phyloP scores from a whole-genome alignment of 2,329 filamentous ascomycete species.

The Helotiales sp. region DNA sequence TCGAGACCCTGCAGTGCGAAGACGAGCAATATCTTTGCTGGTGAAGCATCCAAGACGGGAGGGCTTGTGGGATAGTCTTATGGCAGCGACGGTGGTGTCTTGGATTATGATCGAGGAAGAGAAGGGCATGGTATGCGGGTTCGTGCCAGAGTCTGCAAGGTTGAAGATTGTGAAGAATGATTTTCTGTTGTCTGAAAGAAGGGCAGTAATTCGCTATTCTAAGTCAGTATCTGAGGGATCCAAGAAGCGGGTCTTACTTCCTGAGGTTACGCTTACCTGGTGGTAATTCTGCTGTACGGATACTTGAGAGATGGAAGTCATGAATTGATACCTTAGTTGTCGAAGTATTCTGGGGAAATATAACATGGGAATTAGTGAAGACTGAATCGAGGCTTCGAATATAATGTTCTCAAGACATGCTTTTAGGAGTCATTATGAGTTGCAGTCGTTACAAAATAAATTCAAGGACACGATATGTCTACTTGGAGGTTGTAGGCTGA shows the following conservation, averaged over 20 bases:
- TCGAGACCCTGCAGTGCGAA: constrained; percentile 8
- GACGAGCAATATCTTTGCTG: constrained; percentile 14
- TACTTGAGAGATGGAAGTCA: no score
- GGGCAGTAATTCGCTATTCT: constrained; percentile 13
- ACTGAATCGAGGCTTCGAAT: no score
- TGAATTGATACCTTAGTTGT: no score
- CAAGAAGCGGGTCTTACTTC: neutral
- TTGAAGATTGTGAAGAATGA: constrained; percentile 21
- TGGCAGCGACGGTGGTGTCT: constrained; percentile 13
- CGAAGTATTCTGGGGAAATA: no score
- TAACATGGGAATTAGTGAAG: no score
- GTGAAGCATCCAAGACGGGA: constrained; percentile 15
- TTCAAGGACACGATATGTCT: no score
- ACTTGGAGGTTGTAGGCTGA: no score
- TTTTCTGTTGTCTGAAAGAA: constrained; percentile 18
- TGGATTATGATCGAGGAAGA: constrained; percentile 21
- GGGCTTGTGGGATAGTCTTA: constrained; percentile 20
- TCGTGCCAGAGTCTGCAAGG: constrained; percentile 13
- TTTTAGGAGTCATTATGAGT: no score
- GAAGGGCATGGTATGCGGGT: constrained; percentile 11
- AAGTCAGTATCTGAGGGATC: constrained; percentile 4
- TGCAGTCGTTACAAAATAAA: no score
- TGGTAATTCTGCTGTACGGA: no score
- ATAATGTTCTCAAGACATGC: no score
- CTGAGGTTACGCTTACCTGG: constrained; percentile 19